phyloP scores from a whole-genome alignment of 1,139 yeast species.

The Hanseniaspora uvarum region DNA sequence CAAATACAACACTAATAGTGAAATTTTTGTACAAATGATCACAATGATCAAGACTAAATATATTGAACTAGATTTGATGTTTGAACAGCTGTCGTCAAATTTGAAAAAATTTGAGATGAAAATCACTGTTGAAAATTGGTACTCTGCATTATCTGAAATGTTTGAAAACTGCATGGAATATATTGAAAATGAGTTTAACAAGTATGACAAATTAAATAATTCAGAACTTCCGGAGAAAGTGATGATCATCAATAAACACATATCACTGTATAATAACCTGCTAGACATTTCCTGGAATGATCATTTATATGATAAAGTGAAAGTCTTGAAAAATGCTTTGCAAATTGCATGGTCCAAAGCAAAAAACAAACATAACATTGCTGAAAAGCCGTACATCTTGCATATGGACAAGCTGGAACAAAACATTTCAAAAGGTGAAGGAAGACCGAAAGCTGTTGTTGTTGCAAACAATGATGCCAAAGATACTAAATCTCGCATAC shows the following conservation, averaged over 20 bases:
- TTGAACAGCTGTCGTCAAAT: slow-evolving; percentile 37
- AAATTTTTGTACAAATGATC: slow-evolving; percentile 31
- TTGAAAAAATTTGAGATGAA: slow-evolving; percentile 37
- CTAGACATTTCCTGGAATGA: slow-evolving; percentile 9
- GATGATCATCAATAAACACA: slow-evolving; percentile 1
- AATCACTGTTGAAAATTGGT: slow-evolving; percentile 48
- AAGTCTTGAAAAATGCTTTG: not conserved
- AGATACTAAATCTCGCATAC: not conserved
- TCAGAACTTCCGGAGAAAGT: not conserved
- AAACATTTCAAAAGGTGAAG: not conserved
- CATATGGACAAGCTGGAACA: not conserved
- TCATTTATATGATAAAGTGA: slow-evolving; percentile 1
- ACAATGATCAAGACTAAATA: slow-evolving; percentile 36
- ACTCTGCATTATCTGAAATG: not conserved
- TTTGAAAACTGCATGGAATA: not conserved
- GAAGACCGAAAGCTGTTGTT: not conserved
- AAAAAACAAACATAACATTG: not conserved
- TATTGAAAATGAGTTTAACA: not conserved
- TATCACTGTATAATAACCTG: not conserved
- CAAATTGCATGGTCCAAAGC: not conserved
- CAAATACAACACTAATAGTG: slow-evolving; percentile 30
- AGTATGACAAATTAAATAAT: not conserved
- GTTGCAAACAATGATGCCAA: not conserved
- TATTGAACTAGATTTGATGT: slow-evolving; percentile 35
- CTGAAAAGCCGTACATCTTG: not conserved